Evolutionary conservation across 2,329 filamentous ascomycete genomes (phyloP).

Genomic region (Graphilbum sp.): DNA sequence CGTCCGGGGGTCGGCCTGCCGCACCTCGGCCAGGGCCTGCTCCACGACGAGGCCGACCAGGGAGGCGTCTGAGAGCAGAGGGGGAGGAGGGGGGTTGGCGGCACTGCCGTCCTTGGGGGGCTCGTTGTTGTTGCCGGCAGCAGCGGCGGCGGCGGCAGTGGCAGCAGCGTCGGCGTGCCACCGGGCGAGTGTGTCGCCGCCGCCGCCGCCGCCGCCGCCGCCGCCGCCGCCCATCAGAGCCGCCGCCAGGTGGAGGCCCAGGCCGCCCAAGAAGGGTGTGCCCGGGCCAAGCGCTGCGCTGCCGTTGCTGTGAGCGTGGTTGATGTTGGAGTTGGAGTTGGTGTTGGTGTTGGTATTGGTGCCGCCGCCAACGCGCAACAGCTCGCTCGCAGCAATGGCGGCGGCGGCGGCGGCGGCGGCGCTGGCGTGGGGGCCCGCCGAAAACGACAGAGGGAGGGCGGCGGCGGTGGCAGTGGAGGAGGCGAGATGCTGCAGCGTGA

Average conservation of each 20-base stretch:
- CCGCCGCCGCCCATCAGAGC: conserved; percentile 3
- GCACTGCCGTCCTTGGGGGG: not conserved
- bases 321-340: too few species aligned
- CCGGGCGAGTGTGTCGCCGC: too few species aligned
- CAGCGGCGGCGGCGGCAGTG: too few species aligned
- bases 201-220: not conserved
- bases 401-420: not conserved
- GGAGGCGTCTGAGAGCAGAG: conserved; percentile 16
- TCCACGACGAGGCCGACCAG: conserved; percentile 26
- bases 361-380: not conserved
- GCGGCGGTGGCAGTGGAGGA: too few species aligned
- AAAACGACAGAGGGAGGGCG: too few species aligned
- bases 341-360: not conserved
- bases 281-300: not conserved
- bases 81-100: not conserved
- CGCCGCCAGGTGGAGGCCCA: conserved; percentile 3
- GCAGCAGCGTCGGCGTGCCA: too few species aligned
- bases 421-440: not conserved
- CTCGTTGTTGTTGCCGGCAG: not conserved
- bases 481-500: too few species aligned
- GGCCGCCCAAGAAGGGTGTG: not conserved
- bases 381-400: not conserved
- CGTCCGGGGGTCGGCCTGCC: conserved; percentile 24
- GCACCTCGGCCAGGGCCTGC: conserved; percentile 28
- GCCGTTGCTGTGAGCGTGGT: not conserved